Conservation (phyloP, 139 green algal genomes). For the Coelastrella sp. region DNA sequence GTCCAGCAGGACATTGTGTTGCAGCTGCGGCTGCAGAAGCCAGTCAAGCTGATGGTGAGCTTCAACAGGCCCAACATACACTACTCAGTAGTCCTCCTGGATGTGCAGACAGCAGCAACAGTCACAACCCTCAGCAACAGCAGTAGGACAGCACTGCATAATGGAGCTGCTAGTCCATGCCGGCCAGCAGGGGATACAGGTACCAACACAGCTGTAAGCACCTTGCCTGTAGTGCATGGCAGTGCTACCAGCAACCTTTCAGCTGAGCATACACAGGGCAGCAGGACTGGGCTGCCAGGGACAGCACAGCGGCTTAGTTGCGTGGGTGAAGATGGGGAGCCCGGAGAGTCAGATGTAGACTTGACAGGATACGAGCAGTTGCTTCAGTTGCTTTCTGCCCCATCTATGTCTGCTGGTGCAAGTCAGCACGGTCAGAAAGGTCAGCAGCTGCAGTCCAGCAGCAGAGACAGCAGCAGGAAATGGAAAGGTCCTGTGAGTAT, state of each 20-base stretch:
- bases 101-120: background rate
- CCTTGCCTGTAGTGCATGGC: too few species aligned
- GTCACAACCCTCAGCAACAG: background rate
- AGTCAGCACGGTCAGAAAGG: background rate
- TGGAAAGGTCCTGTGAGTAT: conserved; percentile 21
- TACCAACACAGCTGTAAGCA: too few species aligned
- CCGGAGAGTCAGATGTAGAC: background rate
- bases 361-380: conserved; percentile 2
- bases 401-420: background rate
- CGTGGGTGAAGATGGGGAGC: background rate
- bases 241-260: too few species aligned
- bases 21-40: conserved; percentile 52
- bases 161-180: background rate
- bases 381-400: conserved; percentile 6
- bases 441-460: conserved; percentile 20
- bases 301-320: background rate
- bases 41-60: conserved; percentile 49
- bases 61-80: conserved; percentile 78
- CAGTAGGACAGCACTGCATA: background rate
- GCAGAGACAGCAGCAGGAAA: conserved; percentile 10
- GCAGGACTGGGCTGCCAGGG: background rate
- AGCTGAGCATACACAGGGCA: background rate
- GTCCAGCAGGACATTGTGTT: conserved; percentile 71
- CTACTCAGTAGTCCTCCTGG: conserved; percentile 54
- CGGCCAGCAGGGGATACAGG: background rate